Percentiles rank a stretch among this genome's conserved stretches.
Evolutionary conservation across 2,329 filamentous ascomycete genomes (phyloP).

Genomic region (Ceratocystis cubensis): DNA sequence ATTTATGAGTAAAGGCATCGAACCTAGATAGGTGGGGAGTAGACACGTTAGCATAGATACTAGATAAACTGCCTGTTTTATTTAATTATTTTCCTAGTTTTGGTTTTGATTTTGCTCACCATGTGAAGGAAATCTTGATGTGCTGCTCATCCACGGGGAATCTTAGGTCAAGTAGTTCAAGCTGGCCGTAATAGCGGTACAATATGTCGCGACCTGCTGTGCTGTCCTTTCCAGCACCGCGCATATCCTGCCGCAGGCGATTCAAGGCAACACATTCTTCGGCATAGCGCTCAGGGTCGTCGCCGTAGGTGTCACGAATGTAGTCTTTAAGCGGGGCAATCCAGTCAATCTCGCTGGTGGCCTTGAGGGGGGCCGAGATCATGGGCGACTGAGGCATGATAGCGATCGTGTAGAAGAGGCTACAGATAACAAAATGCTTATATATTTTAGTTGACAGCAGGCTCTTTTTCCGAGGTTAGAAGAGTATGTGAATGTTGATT

Average conservation of each 20-base stretch:
- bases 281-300: slow-evolving; percentile 89
- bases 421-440: background rate
- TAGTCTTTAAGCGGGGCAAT: slow-evolving; percentile 80
- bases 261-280: slow-evolving; percentile 94
- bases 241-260: slow-evolving; percentile 92
- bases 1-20: slow-evolving; percentile 97
- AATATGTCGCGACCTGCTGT: slow-evolving; percentile 84
- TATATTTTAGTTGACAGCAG: too few species aligned
- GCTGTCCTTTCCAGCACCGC: slow-evolving; percentile 92
- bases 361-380: slow-evolving; percentile 86
- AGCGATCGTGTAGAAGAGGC: slow-evolving; percentile 6
- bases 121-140: slow-evolving; percentile 97
- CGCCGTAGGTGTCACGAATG: slow-evolving; percentile 86
- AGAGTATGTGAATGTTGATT: too few species aligned
- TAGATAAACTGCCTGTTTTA: background rate
- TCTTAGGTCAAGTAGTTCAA: slow-evolving; percentile 83
- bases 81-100: too few species aligned
- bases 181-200: slow-evolving; percentile 94
- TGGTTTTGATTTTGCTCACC: slow-evolving; percentile 41
- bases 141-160: slow-evolving; percentile 98
- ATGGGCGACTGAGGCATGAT: slow-evolving; percentile 78
- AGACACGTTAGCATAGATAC: background rate
- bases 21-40: slow-evolving; percentile 50
- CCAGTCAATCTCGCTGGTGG: slow-evolving; percentile 98
- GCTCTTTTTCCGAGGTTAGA: too few species aligned